Conservation (phyloP, 2,329 filamentous ascomycete genomes). For the Cordyceps pruinosa region DNA sequence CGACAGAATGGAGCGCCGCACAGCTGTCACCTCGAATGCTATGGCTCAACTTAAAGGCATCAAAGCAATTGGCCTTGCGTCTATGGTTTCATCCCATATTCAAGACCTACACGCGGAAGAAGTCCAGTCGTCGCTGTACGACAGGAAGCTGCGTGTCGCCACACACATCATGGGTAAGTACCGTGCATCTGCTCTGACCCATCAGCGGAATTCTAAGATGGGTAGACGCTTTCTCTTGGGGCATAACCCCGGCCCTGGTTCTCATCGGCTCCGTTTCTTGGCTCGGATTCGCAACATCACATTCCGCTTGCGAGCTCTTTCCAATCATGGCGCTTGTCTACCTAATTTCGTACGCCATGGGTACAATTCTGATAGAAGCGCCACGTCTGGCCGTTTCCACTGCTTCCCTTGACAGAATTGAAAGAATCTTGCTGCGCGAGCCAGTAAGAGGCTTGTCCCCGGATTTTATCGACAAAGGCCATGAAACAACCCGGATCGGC, state of each 20-base stretch:
- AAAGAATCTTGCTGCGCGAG: no score
- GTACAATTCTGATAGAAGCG: no score
- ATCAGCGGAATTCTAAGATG: no score
- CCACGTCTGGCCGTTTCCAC: no score
- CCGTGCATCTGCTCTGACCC: no score
- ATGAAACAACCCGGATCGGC: no score
- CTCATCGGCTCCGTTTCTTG: constrained; percentile 1
- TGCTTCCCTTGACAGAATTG: no score
- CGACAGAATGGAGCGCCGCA: background rate
- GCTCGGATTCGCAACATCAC: background rate
- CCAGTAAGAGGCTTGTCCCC: no score
- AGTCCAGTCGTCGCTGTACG: background rate
- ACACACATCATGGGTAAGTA: background rate
- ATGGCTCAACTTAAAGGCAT: background rate
- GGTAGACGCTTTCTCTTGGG: no score
- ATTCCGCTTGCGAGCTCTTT: background rate
- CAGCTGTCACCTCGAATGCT: background rate
- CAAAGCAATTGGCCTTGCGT: background rate
- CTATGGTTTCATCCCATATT: background rate
- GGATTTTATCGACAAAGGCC: no score
- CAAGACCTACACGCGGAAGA: background rate
- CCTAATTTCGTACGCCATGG: background rate
- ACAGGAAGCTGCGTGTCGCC: background rate
- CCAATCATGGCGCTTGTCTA: background rate
- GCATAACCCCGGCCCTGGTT: background rate